Evolutionary conservation across 345 rosid genomes (phyloP).

Genomic region (Hevea brasiliensis): DNA sequence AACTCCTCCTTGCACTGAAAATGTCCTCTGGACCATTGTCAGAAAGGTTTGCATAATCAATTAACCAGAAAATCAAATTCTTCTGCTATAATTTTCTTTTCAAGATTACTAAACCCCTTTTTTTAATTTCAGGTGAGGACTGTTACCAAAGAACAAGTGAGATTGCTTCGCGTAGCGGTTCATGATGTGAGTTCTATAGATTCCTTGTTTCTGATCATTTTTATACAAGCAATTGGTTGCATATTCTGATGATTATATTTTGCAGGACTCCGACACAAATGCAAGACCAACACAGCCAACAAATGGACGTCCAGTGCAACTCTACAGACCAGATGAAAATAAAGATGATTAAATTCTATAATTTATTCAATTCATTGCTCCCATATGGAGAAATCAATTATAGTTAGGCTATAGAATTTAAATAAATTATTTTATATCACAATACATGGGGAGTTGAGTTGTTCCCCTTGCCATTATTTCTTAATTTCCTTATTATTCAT

Average conservation of each 20-base stretch:
- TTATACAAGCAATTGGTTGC: too few relatives aligned
- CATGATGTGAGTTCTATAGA: constrained; percentile 58
- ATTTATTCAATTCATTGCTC: too few relatives aligned
- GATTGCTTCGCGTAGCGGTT: constrained; percentile 66
- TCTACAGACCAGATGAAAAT: constrained; percentile 39
- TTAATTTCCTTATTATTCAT: too few relatives aligned
- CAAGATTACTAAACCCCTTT: background rate
- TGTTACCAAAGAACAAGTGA: constrained; percentile 56
- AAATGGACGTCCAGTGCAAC: constrained; percentile 44
- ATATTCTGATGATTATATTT: background rate
- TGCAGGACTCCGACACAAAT: constrained; percentile 57
- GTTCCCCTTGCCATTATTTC: too few relatives aligned
- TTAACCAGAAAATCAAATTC: background rate
- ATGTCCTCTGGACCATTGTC: constrained; percentile 68
- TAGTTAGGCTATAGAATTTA: too few relatives aligned
- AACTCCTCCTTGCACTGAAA: constrained; percentile 76
- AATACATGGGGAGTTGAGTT: too few relatives aligned
- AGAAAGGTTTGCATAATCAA: constrained; percentile 39
- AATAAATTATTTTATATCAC: too few relatives aligned
- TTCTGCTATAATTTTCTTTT: background rate
- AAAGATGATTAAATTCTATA: background rate
- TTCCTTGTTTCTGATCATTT: too few relatives aligned
- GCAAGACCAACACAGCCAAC: constrained; percentile 64
- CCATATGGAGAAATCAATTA: too few relatives aligned
- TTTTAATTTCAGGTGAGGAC: constrained; percentile 51